Conservation (phyloP, 2,329 filamentous ascomycete species). For the Orbilia javanica region DNA sequence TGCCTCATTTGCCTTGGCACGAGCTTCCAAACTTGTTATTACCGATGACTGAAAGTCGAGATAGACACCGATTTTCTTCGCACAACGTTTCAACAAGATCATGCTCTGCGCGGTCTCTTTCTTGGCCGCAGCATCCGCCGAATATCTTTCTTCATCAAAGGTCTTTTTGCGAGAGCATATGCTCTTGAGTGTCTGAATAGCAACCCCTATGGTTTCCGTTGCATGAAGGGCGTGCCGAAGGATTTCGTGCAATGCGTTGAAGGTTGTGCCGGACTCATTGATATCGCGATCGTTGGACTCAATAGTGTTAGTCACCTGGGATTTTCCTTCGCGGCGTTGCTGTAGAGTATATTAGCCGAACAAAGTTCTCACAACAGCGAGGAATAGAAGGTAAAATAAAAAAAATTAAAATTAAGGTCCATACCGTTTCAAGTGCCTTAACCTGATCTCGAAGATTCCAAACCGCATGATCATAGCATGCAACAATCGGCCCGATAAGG, state of each 20-base stretch:
- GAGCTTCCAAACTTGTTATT: background rate
- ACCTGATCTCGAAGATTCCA: conserved; percentile 19
- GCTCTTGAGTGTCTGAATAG: background rate
- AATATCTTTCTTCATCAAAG: background rate
- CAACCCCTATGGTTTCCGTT: background rate
- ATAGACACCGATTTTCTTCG: background rate
- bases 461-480: background rate
- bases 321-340: background rate
- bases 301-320: background rate
- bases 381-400: too few species aligned
- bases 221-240: background rate
- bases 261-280: background rate
- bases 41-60: background rate
- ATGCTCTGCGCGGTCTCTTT: background rate
- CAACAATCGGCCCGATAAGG: background rate
- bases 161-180: background rate
- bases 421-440: background rate
- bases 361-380: too few species aligned
- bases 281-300: background rate
- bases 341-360: background rate
- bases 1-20: background rate
- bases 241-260: conserved; percentile 5
- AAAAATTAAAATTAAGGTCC: too few species aligned
- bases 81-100: background rate
- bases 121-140: background rate